A percentile compares a stretch with the other conserved stretches of the same genome.
Evolutionary conservation across 1,139 yeast species (phyloP).

Genomic region (Suzukiozyma palmioleophila): DNA sequence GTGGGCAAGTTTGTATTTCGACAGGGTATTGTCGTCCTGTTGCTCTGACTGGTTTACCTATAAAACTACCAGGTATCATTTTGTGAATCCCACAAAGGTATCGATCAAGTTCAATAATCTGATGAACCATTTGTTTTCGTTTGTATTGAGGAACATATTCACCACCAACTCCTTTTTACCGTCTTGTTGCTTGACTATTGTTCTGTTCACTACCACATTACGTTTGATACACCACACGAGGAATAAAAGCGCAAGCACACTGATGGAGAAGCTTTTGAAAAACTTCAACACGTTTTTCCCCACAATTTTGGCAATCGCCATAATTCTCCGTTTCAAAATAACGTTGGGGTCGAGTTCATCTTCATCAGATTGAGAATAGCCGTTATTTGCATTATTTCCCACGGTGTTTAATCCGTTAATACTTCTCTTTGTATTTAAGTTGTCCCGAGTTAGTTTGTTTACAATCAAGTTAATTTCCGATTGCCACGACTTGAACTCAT

Average conservation of each 20-base stretch:
- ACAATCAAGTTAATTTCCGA: constrained; percentile 40
- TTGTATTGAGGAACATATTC: constrained; percentile 41
- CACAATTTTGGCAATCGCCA: constrained; percentile 21
- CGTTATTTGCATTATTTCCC: constrained; percentile 3
- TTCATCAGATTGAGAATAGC: constrained; percentile 10
- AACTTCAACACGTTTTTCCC: constrained; percentile 27
- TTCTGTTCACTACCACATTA: constrained; percentile 38
- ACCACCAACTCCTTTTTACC: constrained; percentile 38
- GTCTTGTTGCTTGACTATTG: constrained; percentile 33
- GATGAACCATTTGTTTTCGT: constrained; percentile 46
- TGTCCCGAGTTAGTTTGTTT: constrained; percentile 36
- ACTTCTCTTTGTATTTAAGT: constrained; percentile 14
- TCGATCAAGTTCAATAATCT: constrained; percentile 35
- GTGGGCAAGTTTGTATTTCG: too few relatives aligned
- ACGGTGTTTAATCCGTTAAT: constrained; percentile 8
- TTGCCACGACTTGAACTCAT: constrained; percentile 44
- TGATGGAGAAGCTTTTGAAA: constrained; percentile 34
- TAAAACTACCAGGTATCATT: background rate
- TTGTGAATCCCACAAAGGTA: constrained; percentile 38
- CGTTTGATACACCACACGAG: constrained; percentile 42
- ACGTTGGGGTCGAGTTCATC: constrained; percentile 19
- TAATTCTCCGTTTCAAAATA: constrained; percentile 20
- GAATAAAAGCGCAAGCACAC: constrained; percentile 36
- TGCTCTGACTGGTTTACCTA: background rate
- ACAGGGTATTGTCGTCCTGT: too few relatives aligned